Conservation (phyloP, 331 rosid species). For the Cydonia oblonga region DNA sequence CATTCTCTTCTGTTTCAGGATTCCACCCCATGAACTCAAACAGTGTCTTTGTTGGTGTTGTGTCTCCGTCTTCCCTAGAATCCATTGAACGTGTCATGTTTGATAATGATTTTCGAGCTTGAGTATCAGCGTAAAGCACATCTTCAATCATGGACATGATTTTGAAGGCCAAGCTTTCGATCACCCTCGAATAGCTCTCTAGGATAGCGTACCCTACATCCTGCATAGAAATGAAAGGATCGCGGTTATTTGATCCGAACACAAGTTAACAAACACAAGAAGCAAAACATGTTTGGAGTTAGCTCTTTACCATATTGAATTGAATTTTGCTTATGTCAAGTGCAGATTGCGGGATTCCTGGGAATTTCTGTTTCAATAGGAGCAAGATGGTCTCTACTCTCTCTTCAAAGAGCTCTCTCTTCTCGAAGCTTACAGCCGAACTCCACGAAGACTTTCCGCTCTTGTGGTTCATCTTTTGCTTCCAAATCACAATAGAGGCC, state of each 20-base stretch:
- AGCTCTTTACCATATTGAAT: constrained; percentile 48
- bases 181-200: constrained; percentile 90
- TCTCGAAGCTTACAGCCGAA: constrained; percentile 75
- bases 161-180: constrained; percentile 78
- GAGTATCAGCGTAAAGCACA: constrained; percentile 48
- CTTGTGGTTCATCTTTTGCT: constrained; percentile 73
- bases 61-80: constrained; percentile 17
- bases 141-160: constrained; percentile 82
- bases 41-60: constrained; percentile 58
- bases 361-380: constrained; percentile 62
- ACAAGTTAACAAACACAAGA: neutral
- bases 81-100: constrained; percentile 23
- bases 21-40: constrained; percentile 89
- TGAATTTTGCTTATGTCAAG: constrained; percentile 90
- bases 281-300: neutral
- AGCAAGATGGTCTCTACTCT: constrained; percentile 76
- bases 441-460: constrained; percentile 77
- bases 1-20: constrained; percentile 3
- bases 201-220: constrained; percentile 85
- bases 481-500: constrained; percentile 90
- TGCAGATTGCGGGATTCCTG: constrained; percentile 86
- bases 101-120: constrained; percentile 14
- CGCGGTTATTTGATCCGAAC: neutral
- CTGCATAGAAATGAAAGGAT: constrained; percentile 28
- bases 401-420: constrained; percentile 83